Base-by-base conservation (phyloP, 2,329 filamentous ascomycete genomes). In the Aspergillus felis region DNA sequence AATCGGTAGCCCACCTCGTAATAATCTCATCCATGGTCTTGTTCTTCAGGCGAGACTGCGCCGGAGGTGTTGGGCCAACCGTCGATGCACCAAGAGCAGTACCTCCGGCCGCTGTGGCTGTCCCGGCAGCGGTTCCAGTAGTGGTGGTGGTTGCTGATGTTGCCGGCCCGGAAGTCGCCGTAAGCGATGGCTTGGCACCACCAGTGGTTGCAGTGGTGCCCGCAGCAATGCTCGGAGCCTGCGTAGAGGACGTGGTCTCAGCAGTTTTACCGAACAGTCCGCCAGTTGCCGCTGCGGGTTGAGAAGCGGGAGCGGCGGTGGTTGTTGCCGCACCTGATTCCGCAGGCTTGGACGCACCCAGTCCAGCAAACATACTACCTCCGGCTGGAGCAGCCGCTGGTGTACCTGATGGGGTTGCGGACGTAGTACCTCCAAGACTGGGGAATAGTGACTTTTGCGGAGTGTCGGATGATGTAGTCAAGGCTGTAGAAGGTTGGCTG, bases 21-120 rank as follows among this genome's bases (percentile, higher is more conserved):
- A 99, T 92, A 62, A 99, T 97, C 73, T 99, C 94, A 70, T 99
- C 94, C 90, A 99, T 97, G 0, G 93, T 96, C 79, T 96, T 97
- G 76, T 97, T 96, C 81, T 96, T 96, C 41, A 99, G 81, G 28
- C 94, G 88, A 3, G 93, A 94, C 68, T 95, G 86, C 1, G 81
- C 78, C 57, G 92, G 88, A 17, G 94, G 93, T 2, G 87, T 80
- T 1, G 92, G 91, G 0, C 92, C 92, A 35, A 85, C 81, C 3
- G 90, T 96, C 1, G 92, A 95, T 28, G 87, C 85, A 20, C 85
- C 86, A 51, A 93, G 77, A 28, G 64, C 54, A 14, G 61, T 29
- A 7, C 58, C 57, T 20, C 73, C 64, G 24, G 73, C 58, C n/a
- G 74, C 60, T 32, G 74, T 66, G 46, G 74, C 51, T 27, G 74